These are phyloP conservation scores for Suhomyces bribrorum DNA, from an alignment of 1,139 yeast genomes.

Conservation along the genomic window DNA sequence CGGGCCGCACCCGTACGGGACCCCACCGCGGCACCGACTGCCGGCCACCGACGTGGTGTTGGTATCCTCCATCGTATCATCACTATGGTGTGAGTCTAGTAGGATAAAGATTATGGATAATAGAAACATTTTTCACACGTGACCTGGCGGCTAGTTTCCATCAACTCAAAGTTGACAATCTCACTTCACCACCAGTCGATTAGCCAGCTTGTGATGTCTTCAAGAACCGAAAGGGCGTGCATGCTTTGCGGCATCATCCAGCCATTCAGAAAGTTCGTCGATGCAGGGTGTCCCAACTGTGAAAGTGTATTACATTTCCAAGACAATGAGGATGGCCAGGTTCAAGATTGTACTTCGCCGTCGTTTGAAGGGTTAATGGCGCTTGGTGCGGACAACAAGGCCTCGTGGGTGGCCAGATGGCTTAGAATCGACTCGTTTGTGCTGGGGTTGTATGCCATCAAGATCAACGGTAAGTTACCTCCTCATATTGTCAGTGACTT, in stretches of 20 bases:
- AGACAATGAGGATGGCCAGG: slow-evolving; percentile 79
- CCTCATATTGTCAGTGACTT: slow-evolving; percentile 77
- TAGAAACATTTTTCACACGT: too few species aligned
- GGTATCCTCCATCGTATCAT: not conserved
- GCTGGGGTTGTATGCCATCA: slow-evolving; percentile 91
- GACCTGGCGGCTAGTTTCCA: too few species aligned
- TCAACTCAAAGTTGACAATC: too few species aligned
- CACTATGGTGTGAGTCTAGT: too few species aligned
- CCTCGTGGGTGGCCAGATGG: slow-evolving; percentile 98
- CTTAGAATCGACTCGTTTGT: slow-evolving; percentile 85
- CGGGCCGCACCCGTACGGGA: not conserved
- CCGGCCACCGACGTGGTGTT: not conserved
- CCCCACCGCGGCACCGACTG: too few species aligned
- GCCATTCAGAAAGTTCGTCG: slow-evolving; percentile 69
- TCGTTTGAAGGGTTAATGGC: slow-evolving; percentile 96
- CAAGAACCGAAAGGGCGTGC: slow-evolving; percentile 88
- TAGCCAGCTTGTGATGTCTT: slow-evolving; percentile 40
- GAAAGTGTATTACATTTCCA: slow-evolving; percentile 79
- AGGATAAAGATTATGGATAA: too few species aligned
- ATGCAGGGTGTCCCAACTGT: slow-evolving; percentile 96
- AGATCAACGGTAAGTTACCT: slow-evolving; percentile 89
- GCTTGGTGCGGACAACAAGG: slow-evolving; percentile 73
- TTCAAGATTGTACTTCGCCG: slow-evolving; percentile 93
- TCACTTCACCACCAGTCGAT: not conserved
- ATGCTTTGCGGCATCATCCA: slow-evolving; percentile 95